Evolutionary conservation across 2,329 filamentous ascomycete species (phyloP).

Genomic region (Aspergillus fumigatiaffinis): DNA sequence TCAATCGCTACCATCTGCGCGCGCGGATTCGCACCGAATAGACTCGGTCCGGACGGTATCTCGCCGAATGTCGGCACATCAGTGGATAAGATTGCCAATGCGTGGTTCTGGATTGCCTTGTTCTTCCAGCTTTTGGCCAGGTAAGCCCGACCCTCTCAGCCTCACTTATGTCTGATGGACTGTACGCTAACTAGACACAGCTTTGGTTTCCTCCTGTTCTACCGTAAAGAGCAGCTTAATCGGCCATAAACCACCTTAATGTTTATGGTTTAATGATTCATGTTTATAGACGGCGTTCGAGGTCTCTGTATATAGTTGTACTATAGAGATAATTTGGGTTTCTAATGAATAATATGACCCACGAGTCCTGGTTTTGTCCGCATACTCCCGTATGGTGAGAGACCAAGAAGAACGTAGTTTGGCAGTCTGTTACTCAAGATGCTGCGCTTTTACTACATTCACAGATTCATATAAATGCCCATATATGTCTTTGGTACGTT

Average conservation of each 20-base stretch:
- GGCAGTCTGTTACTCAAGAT: too few species aligned
- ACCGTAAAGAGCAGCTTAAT: conserved; percentile 40
- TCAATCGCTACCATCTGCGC: conserved; percentile 59
- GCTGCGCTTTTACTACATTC: too few species aligned
- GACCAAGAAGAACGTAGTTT: too few species aligned
- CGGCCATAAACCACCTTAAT: conserved; percentile 28
- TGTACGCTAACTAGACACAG: conserved; percentile 12
- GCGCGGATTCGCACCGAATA: conserved; percentile 56
- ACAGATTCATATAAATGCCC: too few species aligned
- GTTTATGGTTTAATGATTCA: not conserved
- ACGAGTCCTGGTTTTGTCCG: too few species aligned
- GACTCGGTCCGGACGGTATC: conserved; percentile 55
- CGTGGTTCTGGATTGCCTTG: conserved; percentile 60
- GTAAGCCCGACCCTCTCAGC: conserved; percentile 37
- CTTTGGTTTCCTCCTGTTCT: conserved; percentile 37
- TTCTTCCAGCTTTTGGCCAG: conserved; percentile 54
- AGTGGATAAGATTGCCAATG: conserved; percentile 41
- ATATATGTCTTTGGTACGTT: too few species aligned
- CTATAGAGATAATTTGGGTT: not conserved
- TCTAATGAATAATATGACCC: not conserved
- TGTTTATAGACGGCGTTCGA: not conserved
- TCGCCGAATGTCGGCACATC: conserved; percentile 58
- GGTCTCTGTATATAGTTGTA: not conserved
- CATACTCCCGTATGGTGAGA: too few species aligned
- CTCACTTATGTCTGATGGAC: not conserved